Evolutionary conservation across 345 rosid genomes (phyloP), one percentile per base, ranked within the genome.

Genomic region (Eucalyptus albens): DNA sequence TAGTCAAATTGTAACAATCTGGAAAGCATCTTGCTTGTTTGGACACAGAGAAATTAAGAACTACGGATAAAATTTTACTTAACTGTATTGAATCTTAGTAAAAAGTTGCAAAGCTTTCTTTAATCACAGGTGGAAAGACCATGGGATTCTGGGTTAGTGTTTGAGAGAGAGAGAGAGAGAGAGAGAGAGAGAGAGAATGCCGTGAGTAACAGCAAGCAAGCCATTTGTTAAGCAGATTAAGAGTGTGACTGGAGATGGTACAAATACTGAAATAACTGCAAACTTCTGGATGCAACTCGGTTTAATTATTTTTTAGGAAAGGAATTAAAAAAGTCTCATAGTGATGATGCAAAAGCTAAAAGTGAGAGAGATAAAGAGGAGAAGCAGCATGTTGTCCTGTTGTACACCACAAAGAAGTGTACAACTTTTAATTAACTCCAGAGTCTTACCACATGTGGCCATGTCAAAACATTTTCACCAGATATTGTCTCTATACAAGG

Each of bases 401-500:
- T 15, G 77, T 33, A 49, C 16, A 24, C 49, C 50, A 88, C 29
- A 49, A 88, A 88, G 24, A 45, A n/a, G 42, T 4, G 60, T 45
- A 42, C 27, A 65, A 53, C 37, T 49, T 59, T 31, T 72, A 60
- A 72, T 80, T 91, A 90, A 89, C 89, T 33, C 47, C 50, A 42
- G 92, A 90, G 89, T 90, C 94, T 94, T 92, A 98, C 99, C 97
- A 95, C 94, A 93, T 96, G 96, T 17, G 98, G 98, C 99, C 98
- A 96, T 40, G 99, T 95, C 94, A 98, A 92, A 88, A 98, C 95
- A 86, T 96, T 98, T 89, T 98, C 99, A 49, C 98, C 98, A 13
- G 94, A 88, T 91, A 98, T 95, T 87, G 98, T 96, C 93, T 98
- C 99, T 90, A 97, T 97, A 80, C 95, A 94, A 69, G 99, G 99